phyloP scores from a whole-genome alignment of 2,329 filamentous ascomycete species.

The Emergomyces orientalis region DNA sequence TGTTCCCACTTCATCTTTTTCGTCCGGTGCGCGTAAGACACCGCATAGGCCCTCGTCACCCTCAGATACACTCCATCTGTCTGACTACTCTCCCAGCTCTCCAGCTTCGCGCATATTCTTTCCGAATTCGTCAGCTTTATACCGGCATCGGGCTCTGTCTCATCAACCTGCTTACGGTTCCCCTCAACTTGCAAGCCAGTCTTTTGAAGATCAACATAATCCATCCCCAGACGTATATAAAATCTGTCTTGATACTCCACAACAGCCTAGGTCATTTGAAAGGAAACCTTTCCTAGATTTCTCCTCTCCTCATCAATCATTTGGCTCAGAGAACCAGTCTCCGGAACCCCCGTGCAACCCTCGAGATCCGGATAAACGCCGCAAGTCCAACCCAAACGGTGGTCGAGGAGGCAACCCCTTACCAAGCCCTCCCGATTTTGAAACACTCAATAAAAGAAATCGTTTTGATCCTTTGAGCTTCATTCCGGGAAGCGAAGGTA shows the following conservation, averaged over 20 bases:
- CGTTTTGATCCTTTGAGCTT: constrained; percentile 17
- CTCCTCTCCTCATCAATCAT: not conserved
- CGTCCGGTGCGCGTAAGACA: not conserved
- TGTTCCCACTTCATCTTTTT: not conserved
- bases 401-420: not conserved
- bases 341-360: not conserved
- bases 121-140: not conserved
- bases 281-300: not conserved
- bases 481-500: constrained; percentile 11
- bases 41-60: not conserved
- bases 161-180: not conserved
- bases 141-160: not conserved
- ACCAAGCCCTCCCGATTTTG: constrained; percentile 14
- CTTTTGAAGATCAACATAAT: not conserved
- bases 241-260: not conserved
- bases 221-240: not conserved
- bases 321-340: not conserved
- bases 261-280: not conserved
- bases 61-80: not conserved
- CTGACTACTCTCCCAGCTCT: not conserved
- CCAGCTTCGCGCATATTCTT: not conserved
- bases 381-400: not conserved
- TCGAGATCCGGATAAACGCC: not conserved
- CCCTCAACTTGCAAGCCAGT: not conserved
- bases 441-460: constrained; percentile 12